phyloP scores from a whole-genome alignment of 495 filamentous ascomycete species.

The Hypomontagnella submonticulosa region DNA sequence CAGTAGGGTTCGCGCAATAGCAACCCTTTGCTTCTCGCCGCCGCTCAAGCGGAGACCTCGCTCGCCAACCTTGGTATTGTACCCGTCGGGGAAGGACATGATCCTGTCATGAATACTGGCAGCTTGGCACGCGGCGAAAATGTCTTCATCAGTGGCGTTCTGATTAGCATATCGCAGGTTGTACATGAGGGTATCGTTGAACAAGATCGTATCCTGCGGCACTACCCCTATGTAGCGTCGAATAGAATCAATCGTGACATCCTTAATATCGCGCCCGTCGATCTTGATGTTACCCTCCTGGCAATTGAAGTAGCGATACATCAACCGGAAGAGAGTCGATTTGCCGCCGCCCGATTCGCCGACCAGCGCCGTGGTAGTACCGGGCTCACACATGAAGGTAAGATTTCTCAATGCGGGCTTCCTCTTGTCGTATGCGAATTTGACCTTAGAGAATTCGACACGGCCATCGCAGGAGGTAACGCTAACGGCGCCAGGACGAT shows the following conservation, averaged over 20 bases:
- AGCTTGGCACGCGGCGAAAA: slow-evolving; percentile 87
- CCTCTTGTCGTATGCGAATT: slow-evolving; percentile 89
- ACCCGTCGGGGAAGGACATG: slow-evolving; percentile 89
- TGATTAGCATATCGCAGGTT: slow-evolving; percentile 96
- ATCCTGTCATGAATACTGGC: slow-evolving; percentile 98
- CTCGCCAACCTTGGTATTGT: slow-evolving; percentile 93
- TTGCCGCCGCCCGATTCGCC: slow-evolving; percentile 97
- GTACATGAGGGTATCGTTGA: slow-evolving; percentile 97
- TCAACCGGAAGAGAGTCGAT: slow-evolving; percentile 93
- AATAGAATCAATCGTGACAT: slow-evolving; percentile 92
- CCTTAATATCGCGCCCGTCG: slow-evolving; percentile 84
- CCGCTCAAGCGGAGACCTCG: slow-evolving; percentile 92
- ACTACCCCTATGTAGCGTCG: slow-evolving; percentile 93
- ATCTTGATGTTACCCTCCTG: slow-evolving; percentile 80
- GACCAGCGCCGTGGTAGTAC: slow-evolving; percentile 94
- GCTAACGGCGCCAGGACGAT: slow-evolving; percentile 60
- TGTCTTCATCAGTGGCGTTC: slow-evolving; percentile 82
- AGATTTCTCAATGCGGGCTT: slow-evolving; percentile 87
- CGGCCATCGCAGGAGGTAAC: slow-evolving; percentile 78
- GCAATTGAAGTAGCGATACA: slow-evolving; percentile 95
- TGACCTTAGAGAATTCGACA: slow-evolving; percentile 85
- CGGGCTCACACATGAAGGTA: slow-evolving; percentile 82
- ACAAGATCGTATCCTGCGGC: slow-evolving; percentile 94
- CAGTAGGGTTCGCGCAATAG: slow-evolving; percentile 94
- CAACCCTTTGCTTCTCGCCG: slow-evolving; percentile 96